Evolutionary conservation across 2,329 filamentous ascomycete genomes (phyloP).

Genomic region (Ploettnerulaceae sp.): DNA sequence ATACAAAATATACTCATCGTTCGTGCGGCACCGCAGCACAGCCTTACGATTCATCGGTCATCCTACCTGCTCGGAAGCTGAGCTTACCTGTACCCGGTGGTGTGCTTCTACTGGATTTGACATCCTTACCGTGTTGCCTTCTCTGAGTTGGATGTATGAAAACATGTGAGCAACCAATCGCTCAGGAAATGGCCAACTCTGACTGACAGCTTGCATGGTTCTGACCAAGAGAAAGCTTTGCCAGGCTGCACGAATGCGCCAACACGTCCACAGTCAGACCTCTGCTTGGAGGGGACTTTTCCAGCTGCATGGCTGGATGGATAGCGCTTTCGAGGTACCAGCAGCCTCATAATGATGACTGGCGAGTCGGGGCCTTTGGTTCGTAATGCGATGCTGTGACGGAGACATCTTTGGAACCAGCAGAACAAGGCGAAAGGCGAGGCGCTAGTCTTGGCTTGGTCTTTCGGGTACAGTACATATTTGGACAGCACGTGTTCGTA

Average conservation of each 20-base stretch:
- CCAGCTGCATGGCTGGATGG: too few relatives aligned
- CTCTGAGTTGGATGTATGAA: slow-evolving; percentile 2
- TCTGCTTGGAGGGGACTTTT: too few relatives aligned
- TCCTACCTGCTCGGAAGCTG: not conserved
- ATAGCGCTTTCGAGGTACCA: too few relatives aligned
- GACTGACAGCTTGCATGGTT: not conserved
- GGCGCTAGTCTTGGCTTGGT: too few relatives aligned
- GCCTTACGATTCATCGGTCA: slow-evolving; percentile 14
- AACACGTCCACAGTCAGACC: too few relatives aligned
- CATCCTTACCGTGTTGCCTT: slow-evolving; percentile 9
- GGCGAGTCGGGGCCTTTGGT: too few relatives aligned
- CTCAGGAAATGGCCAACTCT: not conserved
- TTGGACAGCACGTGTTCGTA: too few relatives aligned
- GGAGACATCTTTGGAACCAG: too few relatives aligned
- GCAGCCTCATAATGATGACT: too few relatives aligned
- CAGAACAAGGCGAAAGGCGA: too few relatives aligned
- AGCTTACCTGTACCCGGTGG: not conserved
- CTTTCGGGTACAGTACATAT: too few relatives aligned
- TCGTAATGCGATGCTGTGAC: too few relatives aligned
- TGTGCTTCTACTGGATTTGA: slow-evolving; percentile 8
- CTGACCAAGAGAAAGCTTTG: slow-evolving; percentile 5
- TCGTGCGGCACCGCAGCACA: slow-evolving; percentile 6
- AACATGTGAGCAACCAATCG: slow-evolving; percentile 2
- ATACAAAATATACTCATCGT: not conserved
- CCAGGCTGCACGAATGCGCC: slow-evolving; percentile 5